These are phyloP conservation scores for Epichloe glyceriae DNA, from an alignment of 2,329 filamentous ascomycete genomes.

Conservation along the genomic window DNA sequence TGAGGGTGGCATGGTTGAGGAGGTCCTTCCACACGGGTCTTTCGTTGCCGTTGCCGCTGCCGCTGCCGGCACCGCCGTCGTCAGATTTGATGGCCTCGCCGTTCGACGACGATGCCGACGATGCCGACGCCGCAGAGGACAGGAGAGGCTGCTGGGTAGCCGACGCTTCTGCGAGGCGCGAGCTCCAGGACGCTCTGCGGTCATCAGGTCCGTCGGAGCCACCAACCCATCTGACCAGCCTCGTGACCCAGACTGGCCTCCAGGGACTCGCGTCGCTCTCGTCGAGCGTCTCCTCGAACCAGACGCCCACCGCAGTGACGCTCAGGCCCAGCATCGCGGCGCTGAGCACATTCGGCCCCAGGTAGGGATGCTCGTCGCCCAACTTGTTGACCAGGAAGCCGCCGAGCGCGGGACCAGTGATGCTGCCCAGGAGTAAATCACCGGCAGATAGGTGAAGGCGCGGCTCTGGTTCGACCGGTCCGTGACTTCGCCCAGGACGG, in stretches of 20 bases:
- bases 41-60: slow-evolving; percentile 14
- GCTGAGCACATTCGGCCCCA: slow-evolving; percentile 70
- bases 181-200: slow-evolving; percentile 23
- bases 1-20: slow-evolving; percentile 67
- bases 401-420: slow-evolving; percentile 85
- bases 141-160: slow-evolving; percentile 18
- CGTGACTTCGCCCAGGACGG: slow-evolving; percentile 87
- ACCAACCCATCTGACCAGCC: slow-evolving; percentile 17
- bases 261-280: slow-evolving; percentile 17
- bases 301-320: slow-evolving; percentile 60
- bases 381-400: slow-evolving; percentile 62
- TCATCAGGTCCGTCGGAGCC: slow-evolving; percentile 8
- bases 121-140: slow-evolving; percentile 12
- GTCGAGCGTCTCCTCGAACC: slow-evolving; percentile 66
- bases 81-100: slow-evolving; percentile 8
- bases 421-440: slow-evolving; percentile 94
- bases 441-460: slow-evolving; percentile 86
- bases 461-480: slow-evolving; percentile 88
- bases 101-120: slow-evolving; percentile 10
- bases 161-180: slow-evolving; percentile 19
- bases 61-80: slow-evolving; percentile 14
- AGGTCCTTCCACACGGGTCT: slow-evolving; percentile 39
- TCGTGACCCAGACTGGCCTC: slow-evolving; percentile 21
- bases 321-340: slow-evolving; percentile 60
- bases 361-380: slow-evolving; percentile 59